Evolutionary conservation across 225 moss, liverwort and hornwort species (phyloP), one percentile per base, ranked within the genome.

Genomic region (Asterella californica): DNA sequence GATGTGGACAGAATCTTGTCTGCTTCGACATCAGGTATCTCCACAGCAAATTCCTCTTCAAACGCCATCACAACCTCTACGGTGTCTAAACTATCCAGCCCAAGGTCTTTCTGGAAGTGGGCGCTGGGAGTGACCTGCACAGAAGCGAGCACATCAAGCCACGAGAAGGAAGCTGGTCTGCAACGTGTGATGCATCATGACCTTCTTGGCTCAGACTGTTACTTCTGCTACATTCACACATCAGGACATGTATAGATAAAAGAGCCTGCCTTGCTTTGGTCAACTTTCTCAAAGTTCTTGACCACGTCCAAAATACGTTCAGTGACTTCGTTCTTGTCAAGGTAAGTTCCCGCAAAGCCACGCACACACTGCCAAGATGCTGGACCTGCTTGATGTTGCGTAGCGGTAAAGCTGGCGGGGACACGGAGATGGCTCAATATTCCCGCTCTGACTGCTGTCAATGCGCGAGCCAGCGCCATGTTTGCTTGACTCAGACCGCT

Each of bases 31-130:
- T 93, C 91, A 2, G 93, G 90, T 24, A 93, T 91, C 81, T 93
- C 93, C 17, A 93, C 73, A 2, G 83, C 80, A 53, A 93, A 93
- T 88, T 91, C 93, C 81, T 93, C 93, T 81, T 93, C 93, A 53
- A 93, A 88, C 27, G 91, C 91, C 93, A 93, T 93, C 15, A 93
- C 90, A 46, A 93, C 84, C 79, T 93, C 93, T 72, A 93, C 91
- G 0, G 91, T 88, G 76, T 93, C 93, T 82, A 93, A 86, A 82
- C 93, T 93, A 78, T 93, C 93, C 0, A 93, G 88, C 38, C 91
- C 91, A 81, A 93, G 87, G 70, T 93, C 93, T 54, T 91, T 93
- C 78, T 93, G 93, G 59, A 93, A 91, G 77, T 91, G 88, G 57
- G 93, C 89, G 34, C 50, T 87, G 4, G 88, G 90, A 34, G 79